A percentile compares a stretch with the other conserved stretches of the same genome.
These are phyloP conservation scores for Ophiostoma ips DNA, from an alignment of 2,329 filamentous ascomycete genomes.

Conservation along the genomic window DNA sequence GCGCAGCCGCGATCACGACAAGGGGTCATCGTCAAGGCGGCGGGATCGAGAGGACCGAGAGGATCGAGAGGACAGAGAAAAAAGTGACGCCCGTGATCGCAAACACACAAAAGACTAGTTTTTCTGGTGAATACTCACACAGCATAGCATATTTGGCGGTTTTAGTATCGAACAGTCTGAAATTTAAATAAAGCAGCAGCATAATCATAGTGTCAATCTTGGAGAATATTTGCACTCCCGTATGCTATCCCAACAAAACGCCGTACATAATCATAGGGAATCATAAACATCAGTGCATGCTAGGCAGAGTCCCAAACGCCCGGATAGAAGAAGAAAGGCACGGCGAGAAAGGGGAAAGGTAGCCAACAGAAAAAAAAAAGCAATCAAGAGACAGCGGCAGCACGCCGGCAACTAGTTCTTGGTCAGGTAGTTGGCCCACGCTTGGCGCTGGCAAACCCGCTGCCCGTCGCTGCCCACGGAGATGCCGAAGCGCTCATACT, in stretches of 20 bases:
- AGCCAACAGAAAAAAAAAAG: neutral
- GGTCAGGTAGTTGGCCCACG: conserved; percentile 65
- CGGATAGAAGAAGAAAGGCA: neutral
- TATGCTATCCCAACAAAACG: neutral
- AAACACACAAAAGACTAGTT: neutral
- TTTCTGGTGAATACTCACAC: too few relatives aligned
- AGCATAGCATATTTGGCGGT: neutral
- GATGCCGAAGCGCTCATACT: conserved; percentile 79
- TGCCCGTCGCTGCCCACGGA: conserved; percentile 54
- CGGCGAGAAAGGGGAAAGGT: neutral
- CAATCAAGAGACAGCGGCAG: neutral
- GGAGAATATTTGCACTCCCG: neutral
- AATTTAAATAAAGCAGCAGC: neutral
- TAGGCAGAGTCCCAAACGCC: too few relatives aligned
- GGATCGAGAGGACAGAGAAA: neutral
- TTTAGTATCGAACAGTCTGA: too few relatives aligned
- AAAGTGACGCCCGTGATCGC: neutral
- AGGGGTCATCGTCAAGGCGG: conserved; percentile 8
- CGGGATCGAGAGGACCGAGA: too few relatives aligned
- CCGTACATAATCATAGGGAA: neutral
- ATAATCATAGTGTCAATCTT: neutral
- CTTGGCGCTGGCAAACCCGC: conserved; percentile 53
- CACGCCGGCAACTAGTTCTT: conserved; percentile 3
- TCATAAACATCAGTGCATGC: neutral
- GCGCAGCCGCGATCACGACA: conserved; percentile 10